Evolutionary conservation across 768 basidiomycete species (phyloP), one percentile per base, ranked within the genome.

Genomic region (Calocera viscosa): DNA sequence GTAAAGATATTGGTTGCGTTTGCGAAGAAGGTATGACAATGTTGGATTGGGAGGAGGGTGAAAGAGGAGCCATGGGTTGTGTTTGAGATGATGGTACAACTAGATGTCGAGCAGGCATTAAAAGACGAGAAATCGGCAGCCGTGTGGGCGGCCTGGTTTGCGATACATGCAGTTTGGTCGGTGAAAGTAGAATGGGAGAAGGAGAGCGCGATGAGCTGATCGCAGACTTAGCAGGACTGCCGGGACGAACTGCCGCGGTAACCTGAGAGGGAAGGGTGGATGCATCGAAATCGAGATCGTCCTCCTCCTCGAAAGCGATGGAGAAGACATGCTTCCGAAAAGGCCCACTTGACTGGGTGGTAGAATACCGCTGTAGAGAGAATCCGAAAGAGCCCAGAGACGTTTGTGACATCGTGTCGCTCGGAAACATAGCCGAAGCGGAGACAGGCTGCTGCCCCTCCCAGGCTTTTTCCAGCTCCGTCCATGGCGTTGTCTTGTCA

Each of bases 41-140:
- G 53, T 32, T 26, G 53, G 53, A 60, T 16, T 26, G 53, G 24
- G 26, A 30, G 10, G 30, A 8, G 2, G 53, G 53, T 28, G 53
- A 60, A 28, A 60, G 30, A 2, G 53, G 53, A 5, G 14, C 10
- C 11, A 28, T 8, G 11, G 11, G 14, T 19, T 60, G 53, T 3
- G 53, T 60, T 60, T 60, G 53, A 26, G 53, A 60, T 60, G 53
- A 60, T 60, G 53, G 53, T 60, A 60, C 26, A 60, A 26, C 10
- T 26, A 32, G 2, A 19, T 26, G 5, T 32, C 14, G 53, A 32
- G 24, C 5, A 3, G 43, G 43, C 3, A 19, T 47, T 3, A 24
- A 8, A 19, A 47, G 43, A 47, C 43, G 43, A 19, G 43, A 17
- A 47, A 19, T 47, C 43, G 43, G 43, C 24, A 47, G 19, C 8